Evolutionary conservation across 1,284 basidiomycete genomes (phyloP).

Genomic region (Leucoagaricus sp.): DNA sequence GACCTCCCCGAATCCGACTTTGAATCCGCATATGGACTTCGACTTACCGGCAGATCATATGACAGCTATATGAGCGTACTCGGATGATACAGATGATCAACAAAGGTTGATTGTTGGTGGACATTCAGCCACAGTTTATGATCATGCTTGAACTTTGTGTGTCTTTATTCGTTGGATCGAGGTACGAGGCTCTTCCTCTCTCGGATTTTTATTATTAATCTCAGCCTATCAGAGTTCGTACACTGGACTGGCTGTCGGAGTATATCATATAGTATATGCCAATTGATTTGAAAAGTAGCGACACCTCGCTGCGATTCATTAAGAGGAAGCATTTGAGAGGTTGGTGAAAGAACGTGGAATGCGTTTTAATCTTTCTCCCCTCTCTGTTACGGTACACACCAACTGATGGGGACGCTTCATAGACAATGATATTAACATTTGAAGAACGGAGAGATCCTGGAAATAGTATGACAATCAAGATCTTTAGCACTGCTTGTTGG

Average conservation of each 20-base stretch:
- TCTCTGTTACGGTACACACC: neutral
- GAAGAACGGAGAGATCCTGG: conserved; percentile 59
- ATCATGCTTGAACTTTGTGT: conserved; percentile 96
- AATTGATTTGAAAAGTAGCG: conserved; percentile 95
- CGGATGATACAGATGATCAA: conserved; percentile 93
- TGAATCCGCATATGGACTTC: conserved; percentile 82
- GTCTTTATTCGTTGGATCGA: conserved; percentile 93
- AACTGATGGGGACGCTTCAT: neutral
- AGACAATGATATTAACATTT: conserved; percentile 93
- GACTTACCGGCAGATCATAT: conserved; percentile 79
- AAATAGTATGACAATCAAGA: conserved; percentile 60
- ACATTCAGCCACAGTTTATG: conserved; percentile 89
- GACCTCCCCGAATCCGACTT: conserved; percentile 52
- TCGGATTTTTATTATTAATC: neutral
- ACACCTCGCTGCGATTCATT: conserved; percentile 85
- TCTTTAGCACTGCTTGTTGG: conserved; percentile 88
- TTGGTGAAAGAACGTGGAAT: conserved; percentile 93
- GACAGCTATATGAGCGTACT: conserved; percentile 86
- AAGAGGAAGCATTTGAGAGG: conserved; percentile 92
- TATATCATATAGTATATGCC: conserved; percentile 95
- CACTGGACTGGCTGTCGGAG: conserved; percentile 81
- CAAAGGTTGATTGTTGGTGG: conserved; percentile 81
- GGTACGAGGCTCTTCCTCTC: conserved; percentile 43
- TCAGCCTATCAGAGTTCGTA: conserved; percentile 85
- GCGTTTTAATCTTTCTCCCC: conserved; percentile 31